Evolutionary conservation across 176 grass and related monocot genomes (phyloP), one percentile per base, ranked within the genome.

Genomic region (Phoenix roebelenii): DNA sequence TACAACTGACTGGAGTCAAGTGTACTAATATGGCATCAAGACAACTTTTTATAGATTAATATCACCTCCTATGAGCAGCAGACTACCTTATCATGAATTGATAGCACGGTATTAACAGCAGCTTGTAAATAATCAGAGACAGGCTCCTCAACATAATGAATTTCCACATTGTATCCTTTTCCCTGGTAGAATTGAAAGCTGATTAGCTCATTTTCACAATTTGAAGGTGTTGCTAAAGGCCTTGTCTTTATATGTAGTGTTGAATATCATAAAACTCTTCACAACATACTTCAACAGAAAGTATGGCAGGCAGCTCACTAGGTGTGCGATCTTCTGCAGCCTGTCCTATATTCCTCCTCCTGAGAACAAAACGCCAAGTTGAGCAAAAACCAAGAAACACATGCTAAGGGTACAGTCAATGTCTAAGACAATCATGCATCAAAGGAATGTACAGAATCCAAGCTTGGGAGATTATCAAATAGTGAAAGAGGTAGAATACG

Each of bases 201-300:
- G 35, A 44, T 44, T 44, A 44, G 35, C 10, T 44, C 35, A 44
- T 44, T 12, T 35, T 44, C 35, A 44, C 9, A 44, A 44, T 44
- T 9, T 35, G 32, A 9, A 1, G 32, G 32, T 9, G 6, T 10
- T 9, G 7, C 35, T 44, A 44, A 39, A 44, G 9, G 35, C 10
- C 10, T 44, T 44, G 35, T 44, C 35, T 12, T 44, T 44, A 44
- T 44, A 44, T 44, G 9, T 6, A 44, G 9, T 44, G 6, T 20
- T 5, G 24, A 53, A 66, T 16, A 19, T 22, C 15, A 20, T 25
- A 49, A 67, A 18, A 19, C 64, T 51, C 17, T 17, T 30, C 18
- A 65, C 10, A 62, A 74, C 74, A 71, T 85, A 97, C 92, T 84
- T 97, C 92, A 72, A 91, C 92, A 75, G 92, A 97, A 82, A 97